These are phyloP conservation scores for Claviceps monticola DNA, from an alignment of 2,329 filamentous ascomycete species.

Conservation along the genomic window DNA sequence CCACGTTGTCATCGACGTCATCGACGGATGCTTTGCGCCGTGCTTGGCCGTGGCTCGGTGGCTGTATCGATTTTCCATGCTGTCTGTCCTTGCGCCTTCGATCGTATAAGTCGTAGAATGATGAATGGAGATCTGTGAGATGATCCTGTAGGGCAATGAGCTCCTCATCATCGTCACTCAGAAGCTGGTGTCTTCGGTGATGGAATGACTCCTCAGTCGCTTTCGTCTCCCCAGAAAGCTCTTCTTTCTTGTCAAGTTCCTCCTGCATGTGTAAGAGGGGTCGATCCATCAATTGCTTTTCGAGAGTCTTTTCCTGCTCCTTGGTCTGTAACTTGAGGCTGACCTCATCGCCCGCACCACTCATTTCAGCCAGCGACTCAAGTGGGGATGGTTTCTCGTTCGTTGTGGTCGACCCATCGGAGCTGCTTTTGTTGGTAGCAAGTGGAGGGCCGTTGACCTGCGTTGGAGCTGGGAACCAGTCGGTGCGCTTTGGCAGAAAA, in stretches of 20 bases:
- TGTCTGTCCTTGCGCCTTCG: slow-evolving; percentile 27
- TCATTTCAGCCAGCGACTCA: slow-evolving; percentile 68
- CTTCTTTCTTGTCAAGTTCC: slow-evolving; percentile 68
- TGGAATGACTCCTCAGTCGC: slow-evolving; percentile 13
- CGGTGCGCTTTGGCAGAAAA: slow-evolving; percentile 70
- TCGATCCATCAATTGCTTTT: slow-evolving; percentile 78
- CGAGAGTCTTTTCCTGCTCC: slow-evolving; percentile 75
- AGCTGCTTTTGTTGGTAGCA: background rate
- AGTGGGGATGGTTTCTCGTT: slow-evolving; percentile 32
- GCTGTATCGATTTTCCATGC: slow-evolving; percentile 20
- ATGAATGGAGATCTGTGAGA: slow-evolving; percentile 58
- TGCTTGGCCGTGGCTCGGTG: slow-evolving; percentile 19
- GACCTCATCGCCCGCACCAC: slow-evolving; percentile 51
- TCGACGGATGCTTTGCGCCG: slow-evolving; percentile 21
- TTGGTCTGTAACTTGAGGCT: slow-evolving; percentile 63
- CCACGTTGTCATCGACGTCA: slow-evolving; percentile 28
- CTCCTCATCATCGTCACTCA: slow-evolving; percentile 81
- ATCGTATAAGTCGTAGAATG: slow-evolving; percentile 78
- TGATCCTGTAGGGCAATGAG: slow-evolving; percentile 63
- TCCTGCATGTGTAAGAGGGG: slow-evolving; percentile 89
- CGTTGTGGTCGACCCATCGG: slow-evolving; percentile 4
- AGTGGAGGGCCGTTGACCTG: slow-evolving; percentile 13
- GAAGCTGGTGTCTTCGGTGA: slow-evolving; percentile 53
- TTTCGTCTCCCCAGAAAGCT: slow-evolving; percentile 15
- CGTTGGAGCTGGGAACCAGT: slow-evolving; percentile 27